Evolutionary conservation across 2,329 filamentous ascomycete genomes (phyloP).

Genomic region (Aureobasidium lini): DNA sequence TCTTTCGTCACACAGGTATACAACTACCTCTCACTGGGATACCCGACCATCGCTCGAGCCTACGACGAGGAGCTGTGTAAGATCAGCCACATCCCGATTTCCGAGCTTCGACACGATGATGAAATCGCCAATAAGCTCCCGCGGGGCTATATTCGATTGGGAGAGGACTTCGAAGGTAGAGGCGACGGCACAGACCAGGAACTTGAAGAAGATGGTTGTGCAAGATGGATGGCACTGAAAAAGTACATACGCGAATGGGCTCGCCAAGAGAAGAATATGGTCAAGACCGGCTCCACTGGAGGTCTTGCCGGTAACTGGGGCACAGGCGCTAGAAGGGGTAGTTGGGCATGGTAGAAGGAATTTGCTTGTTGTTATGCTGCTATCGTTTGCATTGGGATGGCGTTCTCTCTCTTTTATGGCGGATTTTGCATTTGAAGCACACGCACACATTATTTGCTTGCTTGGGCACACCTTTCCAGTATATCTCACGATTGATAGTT

Average conservation of each 20-base stretch:
- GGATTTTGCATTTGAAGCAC: background rate
- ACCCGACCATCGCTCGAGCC: conserved; percentile 72
- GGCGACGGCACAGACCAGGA: conserved; percentile 32
- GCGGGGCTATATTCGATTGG: conserved; percentile 64
- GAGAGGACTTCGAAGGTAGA: conserved; percentile 36
- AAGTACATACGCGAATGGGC: conserved; percentile 86
- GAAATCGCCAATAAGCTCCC: conserved; percentile 46
- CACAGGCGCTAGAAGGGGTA: conserved; percentile 39
- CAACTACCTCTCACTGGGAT: conserved; percentile 91
- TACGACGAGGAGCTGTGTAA: conserved; percentile 82
- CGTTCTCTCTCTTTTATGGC: background rate
- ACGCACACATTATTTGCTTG: background rate
- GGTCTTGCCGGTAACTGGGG: conserved; percentile 31
- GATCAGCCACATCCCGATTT: conserved; percentile 63
- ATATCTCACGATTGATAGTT: background rate
- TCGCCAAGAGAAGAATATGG: conserved; percentile 70
- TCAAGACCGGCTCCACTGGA: conserved; percentile 16
- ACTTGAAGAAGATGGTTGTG: conserved; percentile 44
- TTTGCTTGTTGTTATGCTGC: background rate
- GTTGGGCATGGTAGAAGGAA: conserved; percentile 35
- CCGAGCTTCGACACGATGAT: conserved; percentile 67
- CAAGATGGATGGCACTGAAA: conserved; percentile 76
- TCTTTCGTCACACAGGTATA: conserved; percentile 90
- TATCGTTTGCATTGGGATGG: background rate
- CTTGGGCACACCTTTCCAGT: background rate